Percentiles rank a stretch among this genome's conserved stretches.
These are phyloP conservation scores for Pestalotiopsis sp. DNA, from an alignment of 2,329 filamentous ascomycete genomes.

Conservation along the genomic window DNA sequence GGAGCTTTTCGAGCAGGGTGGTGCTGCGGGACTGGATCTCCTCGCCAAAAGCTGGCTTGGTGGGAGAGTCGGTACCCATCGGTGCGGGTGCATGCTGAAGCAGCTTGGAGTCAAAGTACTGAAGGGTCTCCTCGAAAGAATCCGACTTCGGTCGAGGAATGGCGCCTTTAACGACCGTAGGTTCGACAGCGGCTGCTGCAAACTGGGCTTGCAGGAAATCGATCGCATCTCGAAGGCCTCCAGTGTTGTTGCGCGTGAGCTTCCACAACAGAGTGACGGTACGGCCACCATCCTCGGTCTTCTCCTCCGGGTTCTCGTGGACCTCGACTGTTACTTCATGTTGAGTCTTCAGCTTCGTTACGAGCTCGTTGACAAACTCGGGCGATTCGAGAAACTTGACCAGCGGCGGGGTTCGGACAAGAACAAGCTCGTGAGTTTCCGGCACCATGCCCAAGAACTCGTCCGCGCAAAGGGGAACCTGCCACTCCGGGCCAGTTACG, in stretches of 20 bases:
- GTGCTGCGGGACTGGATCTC: slow-evolving; percentile 79
- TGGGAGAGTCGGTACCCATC: slow-evolving; percentile 83
- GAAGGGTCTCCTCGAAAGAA: slow-evolving; percentile 95
- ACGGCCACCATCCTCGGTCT: slow-evolving; percentile 58
- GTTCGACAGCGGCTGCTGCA: slow-evolving; percentile 86
- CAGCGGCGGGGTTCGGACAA: slow-evolving; percentile 75
- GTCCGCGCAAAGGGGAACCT: slow-evolving; percentile 95
- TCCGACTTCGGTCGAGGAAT: slow-evolving; percentile 98
- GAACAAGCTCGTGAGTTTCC: slow-evolving; percentile 88
- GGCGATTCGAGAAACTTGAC: slow-evolving; percentile 80
- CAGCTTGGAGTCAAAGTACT: slow-evolving; percentile 96
- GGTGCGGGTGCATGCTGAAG: slow-evolving; percentile 88
- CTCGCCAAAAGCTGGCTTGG: slow-evolving; percentile 80
- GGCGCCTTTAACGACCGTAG: slow-evolving; percentile 85
- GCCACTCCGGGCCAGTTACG: slow-evolving; percentile 95
- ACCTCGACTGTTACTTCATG: slow-evolving; percentile 89
- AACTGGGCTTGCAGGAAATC: slow-evolving; percentile 89
- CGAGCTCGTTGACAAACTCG: slow-evolving; percentile 79
- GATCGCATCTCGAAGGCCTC: slow-evolving; percentile 91
- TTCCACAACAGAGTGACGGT: slow-evolving; percentile 71
- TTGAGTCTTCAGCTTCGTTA: slow-evolving; percentile 83
- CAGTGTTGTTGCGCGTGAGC: slow-evolving; percentile 96
- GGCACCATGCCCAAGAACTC: slow-evolving; percentile 98
- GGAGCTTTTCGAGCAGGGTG: slow-evolving; percentile 86
- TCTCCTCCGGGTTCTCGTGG: slow-evolving; percentile 63